Percentiles rank a stretch among this genome's conserved stretches.
Evolutionary conservation across 2,329 filamentous ascomycete species (phyloP).

Genomic region (Pseudomassariella vexata): DNA sequence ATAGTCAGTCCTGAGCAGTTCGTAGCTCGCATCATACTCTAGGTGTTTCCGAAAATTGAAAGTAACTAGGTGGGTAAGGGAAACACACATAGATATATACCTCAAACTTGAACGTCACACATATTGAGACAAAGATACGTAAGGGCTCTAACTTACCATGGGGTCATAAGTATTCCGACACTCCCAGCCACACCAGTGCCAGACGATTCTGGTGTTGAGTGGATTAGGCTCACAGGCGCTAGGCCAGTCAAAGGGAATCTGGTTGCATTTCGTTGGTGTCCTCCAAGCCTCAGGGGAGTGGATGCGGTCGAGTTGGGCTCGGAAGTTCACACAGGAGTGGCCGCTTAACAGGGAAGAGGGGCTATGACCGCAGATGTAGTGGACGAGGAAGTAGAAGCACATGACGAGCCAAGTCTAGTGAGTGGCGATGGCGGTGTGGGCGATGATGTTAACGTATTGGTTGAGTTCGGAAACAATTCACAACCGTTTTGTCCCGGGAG

Average conservation of each 20-base stretch:
- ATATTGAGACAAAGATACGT: no score
- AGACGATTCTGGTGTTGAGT: not conserved
- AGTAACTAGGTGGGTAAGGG: no score
- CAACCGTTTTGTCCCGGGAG: no score
- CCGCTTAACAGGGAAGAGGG: not conserved
- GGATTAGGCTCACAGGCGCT: slow-evolving; percentile 1
- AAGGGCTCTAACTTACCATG: not conserved
- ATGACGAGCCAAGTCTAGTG: not conserved
- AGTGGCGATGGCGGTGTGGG: not conserved
- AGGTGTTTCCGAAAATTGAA: no score
- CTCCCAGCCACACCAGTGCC: slow-evolving; percentile 5
- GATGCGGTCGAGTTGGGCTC: slow-evolving; percentile 1
- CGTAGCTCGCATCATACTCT: no score
- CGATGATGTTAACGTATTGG: not conserved
- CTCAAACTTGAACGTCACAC: no score
- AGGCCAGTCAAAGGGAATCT: slow-evolving; percentile 1
- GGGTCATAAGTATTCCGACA: not conserved
- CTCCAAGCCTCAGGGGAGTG: not conserved
- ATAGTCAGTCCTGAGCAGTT: no score
- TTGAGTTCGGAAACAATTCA: not conserved
- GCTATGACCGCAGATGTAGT: not conserved
- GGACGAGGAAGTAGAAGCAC: slow-evolving; percentile 1
- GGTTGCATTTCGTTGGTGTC: no score
- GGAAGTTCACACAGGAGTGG: not conserved
- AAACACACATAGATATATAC: no score